Base-by-base conservation (phyloP, 2,329 filamentous ascomycete species). In the Ceratocystis colombiana region DNA sequence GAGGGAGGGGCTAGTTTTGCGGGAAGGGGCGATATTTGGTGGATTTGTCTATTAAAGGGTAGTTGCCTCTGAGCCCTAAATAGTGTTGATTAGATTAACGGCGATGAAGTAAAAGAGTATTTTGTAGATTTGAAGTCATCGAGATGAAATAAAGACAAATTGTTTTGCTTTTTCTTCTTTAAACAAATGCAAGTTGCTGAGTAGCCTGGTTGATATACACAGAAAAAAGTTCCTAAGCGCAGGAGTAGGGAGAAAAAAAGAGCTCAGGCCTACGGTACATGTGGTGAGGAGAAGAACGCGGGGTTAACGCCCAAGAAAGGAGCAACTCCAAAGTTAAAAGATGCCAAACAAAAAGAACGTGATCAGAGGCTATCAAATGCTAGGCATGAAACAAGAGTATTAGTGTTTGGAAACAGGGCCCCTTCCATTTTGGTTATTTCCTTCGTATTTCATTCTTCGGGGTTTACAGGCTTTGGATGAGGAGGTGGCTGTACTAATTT, bases 1-100 rank as follows among this genome's bases (percentile, higher is more conserved):
- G 53, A 57, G 53, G 25, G 28, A 7, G n/a, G n/a, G 37, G 37
- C 37, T 25, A n/a, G 48, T 22, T 57, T 57, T 33, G 53, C 53
- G 53, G 53, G 53, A 57, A 57, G 53, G 53, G 22, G 12, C 20
- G 37, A 12, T 53, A 22, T 53, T 53, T 57, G 12, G 53, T 57
- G 59, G 30, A 25, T 20, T 22, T 20, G 8, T 20, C 3, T 22
- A 3, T 20, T 20, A 12, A 63, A 30, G 28, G 28, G 53, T 12
- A 57, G 53, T 57, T 57, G 53, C 25, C 17, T 20, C 7, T 41
- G 37, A 4, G 37, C 46, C 22, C 17, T 3, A 20, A 53, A 53
- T 17, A 30, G 37, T 8, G 12, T 12, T 15, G 22, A 30, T 57
- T 57, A 22, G 17, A 30, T 57, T 28, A 1, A 57, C 3, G 10